These are phyloP conservation scores for Aristolochia californica DNA, from an alignment of 164 flowering plant species.

Conservation along the genomic window DNA sequence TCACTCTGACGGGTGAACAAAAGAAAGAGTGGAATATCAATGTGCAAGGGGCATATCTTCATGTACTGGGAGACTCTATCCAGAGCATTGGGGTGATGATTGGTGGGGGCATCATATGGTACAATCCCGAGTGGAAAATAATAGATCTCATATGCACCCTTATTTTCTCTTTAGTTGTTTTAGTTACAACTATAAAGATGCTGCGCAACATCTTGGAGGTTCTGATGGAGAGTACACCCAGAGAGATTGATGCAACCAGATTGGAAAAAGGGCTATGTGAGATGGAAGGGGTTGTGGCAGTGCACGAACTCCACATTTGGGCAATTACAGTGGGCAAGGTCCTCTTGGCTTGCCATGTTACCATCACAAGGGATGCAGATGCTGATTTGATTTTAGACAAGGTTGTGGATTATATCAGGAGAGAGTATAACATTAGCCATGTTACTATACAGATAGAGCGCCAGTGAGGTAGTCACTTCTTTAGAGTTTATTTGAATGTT, in stretches of 20 bases:
- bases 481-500: too few relatives aligned
- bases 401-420: conserved; percentile 54
- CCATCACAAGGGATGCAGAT: conserved; percentile 56
- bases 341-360: conserved; percentile 77
- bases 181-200: conserved; percentile 69
- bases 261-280: conserved; percentile 74
- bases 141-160: conserved; percentile 79
- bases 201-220: conserved; percentile 66
- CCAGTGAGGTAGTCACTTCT: conserved; percentile 1
- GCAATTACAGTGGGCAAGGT: conserved; percentile 88
- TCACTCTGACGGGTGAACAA: conserved; percentile 8
- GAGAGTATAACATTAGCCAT: conserved; percentile 77
- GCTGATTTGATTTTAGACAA: conserved; percentile 64
- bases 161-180: conserved; percentile 57
- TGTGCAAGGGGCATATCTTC: conserved; percentile 85
- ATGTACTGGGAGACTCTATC: conserved; percentile 79
- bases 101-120: conserved; percentile 81
- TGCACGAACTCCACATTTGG: conserved; percentile 89
- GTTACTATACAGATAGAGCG: conserved; percentile 90
- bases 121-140: conserved; percentile 69
- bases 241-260: conserved; percentile 78
- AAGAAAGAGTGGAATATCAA: conserved; percentile 60
- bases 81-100: conserved; percentile 89
- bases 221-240: conserved; percentile 88
- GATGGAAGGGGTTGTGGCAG: conserved; percentile 75